These are phyloP conservation scores for Pichia norvegensis DNA, from an alignment of 1,139 yeast species.

Conservation along the genomic window DNA sequence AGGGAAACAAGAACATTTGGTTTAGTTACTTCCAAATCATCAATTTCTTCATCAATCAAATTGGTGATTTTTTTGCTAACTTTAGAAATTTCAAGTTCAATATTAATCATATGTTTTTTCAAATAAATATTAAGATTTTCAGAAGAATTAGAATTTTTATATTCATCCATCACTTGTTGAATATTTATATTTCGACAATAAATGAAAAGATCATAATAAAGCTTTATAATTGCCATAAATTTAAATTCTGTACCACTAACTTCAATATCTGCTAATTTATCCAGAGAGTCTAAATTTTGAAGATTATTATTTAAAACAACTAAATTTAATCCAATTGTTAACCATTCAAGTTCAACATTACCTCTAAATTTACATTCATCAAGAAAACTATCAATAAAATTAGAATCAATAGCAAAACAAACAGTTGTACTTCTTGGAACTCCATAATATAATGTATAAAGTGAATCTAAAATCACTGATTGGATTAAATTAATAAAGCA, in stretches of 20 bases:
- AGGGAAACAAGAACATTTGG: constrained; percentile 24
- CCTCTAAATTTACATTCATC: constrained; percentile 23
- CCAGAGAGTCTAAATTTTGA: constrained; percentile 14
- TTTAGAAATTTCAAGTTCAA: constrained; percentile 40
- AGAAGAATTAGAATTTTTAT: background rate
- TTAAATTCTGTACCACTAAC: constrained; percentile 20
- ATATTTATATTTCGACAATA: constrained; percentile 17
- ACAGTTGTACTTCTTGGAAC: constrained; percentile 34
- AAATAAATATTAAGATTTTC: constrained; percentile 3
- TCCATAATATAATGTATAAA: constrained; percentile 53
- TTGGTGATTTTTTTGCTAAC: constrained; percentile 36
- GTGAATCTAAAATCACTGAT: constrained; percentile 44
- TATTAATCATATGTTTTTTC: constrained; percentile 33
- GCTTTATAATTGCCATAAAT: constrained; percentile 21
- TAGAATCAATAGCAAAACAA: constrained; percentile 31
- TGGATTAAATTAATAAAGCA: constrained; percentile 38
- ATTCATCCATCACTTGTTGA: background rate
- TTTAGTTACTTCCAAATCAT: constrained; percentile 30
- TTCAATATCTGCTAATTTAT: constrained; percentile 22
- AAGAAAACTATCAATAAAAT: constrained; percentile 37
- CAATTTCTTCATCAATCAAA: constrained; percentile 27
- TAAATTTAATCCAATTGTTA: constrained; percentile 25
- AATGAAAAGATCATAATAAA: constrained; percentile 19
- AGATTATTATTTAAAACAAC: constrained; percentile 20
- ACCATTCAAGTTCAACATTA: constrained; percentile 12